Conservation (phyloP, 129 eudicot genomes). For the Calendula officinalis region DNA sequence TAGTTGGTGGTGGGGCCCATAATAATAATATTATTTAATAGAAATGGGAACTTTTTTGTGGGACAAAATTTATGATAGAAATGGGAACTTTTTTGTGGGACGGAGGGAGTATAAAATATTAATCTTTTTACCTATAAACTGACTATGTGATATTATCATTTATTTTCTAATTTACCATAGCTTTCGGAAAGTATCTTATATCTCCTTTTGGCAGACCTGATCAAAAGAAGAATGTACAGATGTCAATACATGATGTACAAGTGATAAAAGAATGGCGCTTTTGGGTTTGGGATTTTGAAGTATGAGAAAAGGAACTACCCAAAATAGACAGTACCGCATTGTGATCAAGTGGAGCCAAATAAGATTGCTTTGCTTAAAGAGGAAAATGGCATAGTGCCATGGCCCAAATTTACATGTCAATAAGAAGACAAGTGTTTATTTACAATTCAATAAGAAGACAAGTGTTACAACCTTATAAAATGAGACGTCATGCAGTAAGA, state of each 20-base stretch:
- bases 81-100: no score
- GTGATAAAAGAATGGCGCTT: background rate
- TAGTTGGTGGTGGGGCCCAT: no score
- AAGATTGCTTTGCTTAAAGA: slow-evolving; percentile 19
- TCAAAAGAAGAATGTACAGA: background rate
- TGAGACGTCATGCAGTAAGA: background rate
- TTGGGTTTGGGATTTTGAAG: background rate
- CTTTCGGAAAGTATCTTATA: no score
- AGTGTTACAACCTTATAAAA: background rate
- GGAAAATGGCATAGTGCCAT: slow-evolving; percentile 5
- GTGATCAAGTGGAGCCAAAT: slow-evolving; percentile 25
- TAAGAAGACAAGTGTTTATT: background rate
- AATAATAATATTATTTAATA: no score
- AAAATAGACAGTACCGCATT: slow-evolving; percentile 19
- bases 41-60: no score
- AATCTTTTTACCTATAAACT: no score
- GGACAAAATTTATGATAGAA: no score
- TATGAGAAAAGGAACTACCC: background rate
- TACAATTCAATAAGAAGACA: background rate
- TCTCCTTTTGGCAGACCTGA: background rate
- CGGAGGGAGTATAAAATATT: no score
- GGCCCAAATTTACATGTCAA: background rate
- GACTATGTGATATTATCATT: no score
- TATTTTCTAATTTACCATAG: no score
- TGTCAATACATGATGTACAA: background rate